These are phyloP conservation scores for Termitomyces sp. DNA, from an alignment of 768 basidiomycete genomes.

Conservation along the genomic window DNA sequence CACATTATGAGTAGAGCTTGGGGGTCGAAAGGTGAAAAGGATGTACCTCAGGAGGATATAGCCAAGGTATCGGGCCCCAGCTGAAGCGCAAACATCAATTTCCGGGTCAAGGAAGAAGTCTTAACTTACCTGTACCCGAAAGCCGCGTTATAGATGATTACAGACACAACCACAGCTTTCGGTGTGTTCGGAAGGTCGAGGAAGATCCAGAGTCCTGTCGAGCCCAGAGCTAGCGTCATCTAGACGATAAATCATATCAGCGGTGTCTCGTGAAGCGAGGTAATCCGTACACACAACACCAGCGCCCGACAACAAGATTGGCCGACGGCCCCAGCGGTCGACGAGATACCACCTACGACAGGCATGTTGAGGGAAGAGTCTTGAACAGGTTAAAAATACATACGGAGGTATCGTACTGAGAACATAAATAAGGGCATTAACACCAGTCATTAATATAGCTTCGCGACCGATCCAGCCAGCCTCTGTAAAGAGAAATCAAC, in stretches of 20 bases:
- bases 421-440: conserved; percentile 82
- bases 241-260: conserved; percentile 23
- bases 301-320: conserved; percentile 85
- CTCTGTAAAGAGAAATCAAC: conserved; percentile 42
- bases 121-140: conserved; percentile 74
- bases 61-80: conserved; percentile 88
- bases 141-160: conserved; percentile 89
- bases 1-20: conserved; percentile 1
- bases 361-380: neutral
- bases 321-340: conserved; percentile 85
- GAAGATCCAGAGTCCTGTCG: conserved; percentile 92
- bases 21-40: neutral
- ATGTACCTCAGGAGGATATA: conserved; percentile 77
- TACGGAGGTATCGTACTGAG: conserved; percentile 82
- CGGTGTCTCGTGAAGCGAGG: neutral
- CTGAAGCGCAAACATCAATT: conserved; percentile 23
- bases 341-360: conserved; percentile 83
- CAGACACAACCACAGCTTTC: conserved; percentile 82
- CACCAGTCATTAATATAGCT: conserved; percentile 93
- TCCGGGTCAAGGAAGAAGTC: neutral
- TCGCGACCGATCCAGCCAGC: conserved; percentile 95
- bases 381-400: conserved; percentile 23
- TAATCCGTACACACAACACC: conserved; percentile 49
- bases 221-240: conserved; percentile 78
- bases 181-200: conserved; percentile 85